phyloP scores from a whole-genome alignment of 2,329 filamentous ascomycete genomes.

The Ramichloridium luteum region DNA sequence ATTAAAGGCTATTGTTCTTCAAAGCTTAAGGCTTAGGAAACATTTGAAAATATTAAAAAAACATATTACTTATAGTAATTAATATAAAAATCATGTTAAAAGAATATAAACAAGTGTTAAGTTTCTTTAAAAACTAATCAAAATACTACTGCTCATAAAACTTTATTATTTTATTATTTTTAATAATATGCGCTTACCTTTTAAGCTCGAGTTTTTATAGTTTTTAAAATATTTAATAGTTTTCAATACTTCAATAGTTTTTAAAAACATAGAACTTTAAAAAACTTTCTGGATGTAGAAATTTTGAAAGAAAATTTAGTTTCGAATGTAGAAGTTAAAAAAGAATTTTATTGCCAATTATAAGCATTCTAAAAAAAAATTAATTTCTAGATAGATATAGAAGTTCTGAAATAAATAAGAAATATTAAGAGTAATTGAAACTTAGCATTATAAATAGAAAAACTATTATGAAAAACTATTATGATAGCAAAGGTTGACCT shows the following conservation, averaged over 20 bases:
- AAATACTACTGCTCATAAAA: neutral
- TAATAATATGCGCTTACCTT: neutral
- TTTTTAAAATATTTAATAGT: neutral
- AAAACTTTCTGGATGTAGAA: too few relatives aligned
- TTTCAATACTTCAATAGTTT: neutral
- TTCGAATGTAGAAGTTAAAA: too few relatives aligned
- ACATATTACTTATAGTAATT: neutral
- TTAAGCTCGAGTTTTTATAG: neutral
- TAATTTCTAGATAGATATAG: neutral
- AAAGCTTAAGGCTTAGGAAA: neutral
- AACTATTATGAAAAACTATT: too few relatives aligned
- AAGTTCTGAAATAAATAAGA: neutral
- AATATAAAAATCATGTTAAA: neutral
- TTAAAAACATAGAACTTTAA: too few relatives aligned
- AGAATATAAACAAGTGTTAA: neutral
- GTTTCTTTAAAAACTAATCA: neutral
- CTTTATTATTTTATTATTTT: neutral
- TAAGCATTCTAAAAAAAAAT: too few relatives aligned
- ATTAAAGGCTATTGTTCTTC: too few relatives aligned
- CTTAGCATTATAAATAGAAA: too few relatives aligned
- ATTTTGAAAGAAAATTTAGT: too few relatives aligned
- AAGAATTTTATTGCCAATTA: too few relatives aligned
- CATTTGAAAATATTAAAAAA: neutral
- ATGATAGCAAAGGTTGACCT: too few relatives aligned
- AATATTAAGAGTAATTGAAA: too few relatives aligned